A percentile compares a stretch with the other conserved stretches of the same genome.
Evolutionary conservation across 2,329 filamentous ascomycete species (phyloP).

Genomic region (Westerdykella ornata): DNA sequence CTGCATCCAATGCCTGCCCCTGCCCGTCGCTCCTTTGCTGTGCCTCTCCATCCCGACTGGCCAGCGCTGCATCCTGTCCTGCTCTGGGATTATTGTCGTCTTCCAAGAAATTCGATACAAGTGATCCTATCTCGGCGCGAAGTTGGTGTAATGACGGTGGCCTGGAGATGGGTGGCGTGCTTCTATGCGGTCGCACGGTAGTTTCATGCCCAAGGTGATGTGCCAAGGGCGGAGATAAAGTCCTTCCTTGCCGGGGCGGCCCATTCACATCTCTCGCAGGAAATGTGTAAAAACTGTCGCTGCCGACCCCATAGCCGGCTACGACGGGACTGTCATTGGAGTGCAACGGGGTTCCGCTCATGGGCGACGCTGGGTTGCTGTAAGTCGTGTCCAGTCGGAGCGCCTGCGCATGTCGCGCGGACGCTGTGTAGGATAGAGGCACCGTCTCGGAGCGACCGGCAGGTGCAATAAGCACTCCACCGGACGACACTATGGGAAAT

Average conservation of each 20-base stretch:
- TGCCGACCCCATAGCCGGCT: neutral
- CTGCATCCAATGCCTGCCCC: slow-evolving; percentile 26
- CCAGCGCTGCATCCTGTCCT: slow-evolving; percentile 2
- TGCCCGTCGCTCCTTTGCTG: slow-evolving; percentile 11
- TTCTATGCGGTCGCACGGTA: slow-evolving; percentile 1
- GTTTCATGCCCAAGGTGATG: neutral
- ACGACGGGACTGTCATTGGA: neutral
- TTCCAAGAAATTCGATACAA: slow-evolving; percentile 24
- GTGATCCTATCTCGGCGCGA: slow-evolving; percentile 22
- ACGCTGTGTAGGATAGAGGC: neutral
- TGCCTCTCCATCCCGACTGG: slow-evolving; percentile 13
- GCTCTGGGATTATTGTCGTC: slow-evolving; percentile 9
- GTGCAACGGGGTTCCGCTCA: neutral
- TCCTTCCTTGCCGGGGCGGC: no score
- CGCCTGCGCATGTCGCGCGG: neutral
- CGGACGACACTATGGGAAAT: neutral
- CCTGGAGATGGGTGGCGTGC: slow-evolving; percentile 9
- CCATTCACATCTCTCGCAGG: no score
- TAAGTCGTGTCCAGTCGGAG: neutral
- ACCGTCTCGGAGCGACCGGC: neutral
- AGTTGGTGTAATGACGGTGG: slow-evolving; percentile 18
- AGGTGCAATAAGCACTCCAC: neutral
- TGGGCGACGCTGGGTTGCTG: neutral
- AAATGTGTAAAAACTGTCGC: neutral
- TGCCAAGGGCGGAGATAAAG: no score